Evolutionary conservation across 192 early-diverging fungal species (phyloP).

Genomic region (Backusella luteola): DNA sequence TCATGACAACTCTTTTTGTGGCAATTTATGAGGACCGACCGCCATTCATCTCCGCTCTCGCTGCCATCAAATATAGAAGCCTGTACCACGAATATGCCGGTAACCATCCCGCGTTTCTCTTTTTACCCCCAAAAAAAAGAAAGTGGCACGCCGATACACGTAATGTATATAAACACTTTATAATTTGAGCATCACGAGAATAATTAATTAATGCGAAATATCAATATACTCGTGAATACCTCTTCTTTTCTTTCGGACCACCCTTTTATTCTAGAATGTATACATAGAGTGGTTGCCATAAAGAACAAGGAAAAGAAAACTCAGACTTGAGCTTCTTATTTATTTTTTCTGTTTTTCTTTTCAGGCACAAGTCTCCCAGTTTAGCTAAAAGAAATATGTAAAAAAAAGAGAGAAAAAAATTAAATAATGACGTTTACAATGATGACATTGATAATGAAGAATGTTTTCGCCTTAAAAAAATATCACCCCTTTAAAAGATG

Average conservation of each 20-base stretch:
- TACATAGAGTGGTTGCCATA: neutral
- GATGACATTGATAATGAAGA: neutral
- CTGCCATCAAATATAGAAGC: neutral
- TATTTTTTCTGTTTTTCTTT: neutral
- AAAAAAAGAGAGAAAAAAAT: neutral
- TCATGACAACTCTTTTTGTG: neutral
- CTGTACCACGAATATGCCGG: neutral
- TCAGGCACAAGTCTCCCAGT: neutral
- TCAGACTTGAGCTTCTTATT: neutral
- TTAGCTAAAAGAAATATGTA: neutral
- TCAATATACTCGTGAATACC: neutral
- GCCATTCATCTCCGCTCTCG: neutral
- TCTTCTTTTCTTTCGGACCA: neutral
- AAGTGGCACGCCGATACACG: no score
- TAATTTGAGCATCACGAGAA: neutral
- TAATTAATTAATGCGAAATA: neutral
- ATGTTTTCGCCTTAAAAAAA: neutral
- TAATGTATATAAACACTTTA: neutral
- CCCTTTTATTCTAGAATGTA: neutral
- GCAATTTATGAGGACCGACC: neutral
- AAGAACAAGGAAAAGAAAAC: neutral
- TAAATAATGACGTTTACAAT: neutral
- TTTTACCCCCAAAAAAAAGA: neutral
- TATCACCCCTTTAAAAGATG: neutral
- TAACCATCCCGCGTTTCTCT: neutral